Percentiles rank a stretch among this genome's conserved stretches.
phyloP scores from a whole-genome alignment of 768 basidiomycete species.

The Hygrophorus pudorinus region DNA sequence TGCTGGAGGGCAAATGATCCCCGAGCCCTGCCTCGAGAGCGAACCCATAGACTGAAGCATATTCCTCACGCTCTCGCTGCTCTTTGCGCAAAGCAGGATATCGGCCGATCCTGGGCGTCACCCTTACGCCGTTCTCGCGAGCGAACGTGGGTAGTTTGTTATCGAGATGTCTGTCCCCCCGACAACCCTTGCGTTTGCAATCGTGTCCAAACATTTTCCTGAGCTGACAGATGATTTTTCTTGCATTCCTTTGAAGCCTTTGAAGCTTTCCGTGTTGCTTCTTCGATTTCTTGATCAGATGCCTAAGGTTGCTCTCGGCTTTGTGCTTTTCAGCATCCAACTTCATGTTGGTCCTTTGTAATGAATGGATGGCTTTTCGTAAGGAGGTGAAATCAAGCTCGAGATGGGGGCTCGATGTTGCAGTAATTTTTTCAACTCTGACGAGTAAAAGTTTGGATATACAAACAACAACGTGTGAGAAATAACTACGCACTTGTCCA shows the following conservation, averaged over 20 bases:
- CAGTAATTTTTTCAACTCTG: conserved; percentile 7
- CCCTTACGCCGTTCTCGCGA: no score
- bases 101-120: neutral
- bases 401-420: conserved; percentile 12
- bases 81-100: neutral
- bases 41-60: neutral
- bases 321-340: conserved; percentile 50
- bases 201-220: no score
- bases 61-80: neutral
- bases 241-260: no score
- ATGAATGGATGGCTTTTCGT: conserved; percentile 31
- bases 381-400: conserved; percentile 30
- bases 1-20: no score
- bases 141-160: no score
- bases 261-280: no score
- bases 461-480: no score
- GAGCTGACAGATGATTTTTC: no score
- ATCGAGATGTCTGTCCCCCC: no score
- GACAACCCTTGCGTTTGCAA: no score
- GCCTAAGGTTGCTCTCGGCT: conserved; percentile 43
- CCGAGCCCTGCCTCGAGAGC: neutral
- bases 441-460: conserved; percentile 1
- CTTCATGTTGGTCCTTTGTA: conserved; percentile 40
- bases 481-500: conserved; percentile 7
- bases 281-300: conserved; percentile 33